Conservation (phyloP, 2,329 filamentous ascomycete genomes). For the Cladosporium sp. region DNA sequence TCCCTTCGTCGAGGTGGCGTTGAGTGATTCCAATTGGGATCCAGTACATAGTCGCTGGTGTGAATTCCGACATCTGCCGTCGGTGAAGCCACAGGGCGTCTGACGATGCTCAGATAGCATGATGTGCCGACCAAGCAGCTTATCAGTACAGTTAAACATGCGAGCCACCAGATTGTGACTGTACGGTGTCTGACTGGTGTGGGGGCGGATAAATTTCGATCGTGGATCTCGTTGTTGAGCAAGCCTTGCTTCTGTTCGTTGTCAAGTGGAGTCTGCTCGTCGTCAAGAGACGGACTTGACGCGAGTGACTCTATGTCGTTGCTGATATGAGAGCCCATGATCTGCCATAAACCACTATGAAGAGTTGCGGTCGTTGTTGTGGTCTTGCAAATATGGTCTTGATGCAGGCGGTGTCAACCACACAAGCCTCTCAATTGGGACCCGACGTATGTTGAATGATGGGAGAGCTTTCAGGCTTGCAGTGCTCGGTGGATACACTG, state of each 20-base stretch:
- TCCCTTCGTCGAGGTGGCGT: conserved; percentile 49
- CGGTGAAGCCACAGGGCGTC: too few relatives aligned
- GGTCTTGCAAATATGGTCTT: too few relatives aligned
- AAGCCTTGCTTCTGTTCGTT: not conserved
- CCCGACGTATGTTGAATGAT: too few relatives aligned
- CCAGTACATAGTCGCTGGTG: conserved; percentile 53
- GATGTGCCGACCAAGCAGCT: not conserved
- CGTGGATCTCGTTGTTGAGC: not conserved
- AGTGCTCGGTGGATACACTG: too few relatives aligned
- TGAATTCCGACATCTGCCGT: conserved; percentile 14
- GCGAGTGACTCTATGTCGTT: too few relatives aligned
- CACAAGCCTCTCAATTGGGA: too few relatives aligned
- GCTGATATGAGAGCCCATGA: too few relatives aligned
- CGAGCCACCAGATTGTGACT: not conserved
- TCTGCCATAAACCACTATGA: too few relatives aligned
- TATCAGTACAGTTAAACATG: not conserved
- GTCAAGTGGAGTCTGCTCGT: not conserved
- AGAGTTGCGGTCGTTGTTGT: too few relatives aligned
- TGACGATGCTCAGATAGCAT: not conserved
- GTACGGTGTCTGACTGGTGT: not conserved
- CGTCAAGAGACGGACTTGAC: not conserved
- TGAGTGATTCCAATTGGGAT: conserved; percentile 51
- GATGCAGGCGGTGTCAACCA: too few relatives aligned
- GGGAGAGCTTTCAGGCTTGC: too few relatives aligned
- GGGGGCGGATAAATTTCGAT: not conserved